Base-by-base conservation (phyloP, 495 filamentous ascomycete species). In the Trichoderma gamsii region DNA sequence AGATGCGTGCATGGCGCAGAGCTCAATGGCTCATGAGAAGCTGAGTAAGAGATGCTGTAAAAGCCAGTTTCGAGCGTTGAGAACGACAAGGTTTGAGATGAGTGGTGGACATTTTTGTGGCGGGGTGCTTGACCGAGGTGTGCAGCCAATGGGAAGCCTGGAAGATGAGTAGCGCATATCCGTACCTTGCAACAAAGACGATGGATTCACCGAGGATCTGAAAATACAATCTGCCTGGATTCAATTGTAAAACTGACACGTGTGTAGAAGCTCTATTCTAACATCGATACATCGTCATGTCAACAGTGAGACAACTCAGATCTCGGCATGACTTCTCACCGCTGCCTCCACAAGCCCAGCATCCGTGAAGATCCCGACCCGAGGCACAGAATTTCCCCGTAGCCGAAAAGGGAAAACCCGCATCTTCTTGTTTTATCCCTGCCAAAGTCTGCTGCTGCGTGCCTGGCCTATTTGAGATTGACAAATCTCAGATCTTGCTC, bases 1-100 rank as follows among this genome's bases (percentile, higher is more conserved):
- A 29, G 56, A 16, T 61, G 56, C 56, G 56, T 61, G 56, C 56
- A 61, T 61, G 23, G 56, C 56, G 56, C 56, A 29, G 56, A 61
- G 56, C 56, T 61, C 56, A 61, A 61, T 61, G 56, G 56, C 56
- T 32, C 56, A 27, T 16, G 56, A 25, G 56, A 18, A 18, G 56
- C 27, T 61, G 56, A 61, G 18, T 6, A 25, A 2, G n/a, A 15
- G 56, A 32, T 21, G 56, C 23, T 61, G 1, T 61, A 15, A 21
- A 12, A 21, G 51, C 4, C 51, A 59, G 21, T 4, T 61, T 61
- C 35, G 23, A 27, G 56, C 9, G 25, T 11, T 56, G n/a, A 61
- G 56, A 61, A 29, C 29, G 35, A 25, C 25, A 21, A 23, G 49
- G 49, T 52, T 61, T 12, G 56, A 61, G 27, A 12, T 13, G 25